Evolutionary conservation across 257 asterid species (phyloP).

Genomic region (Solanum virginianum): DNA sequence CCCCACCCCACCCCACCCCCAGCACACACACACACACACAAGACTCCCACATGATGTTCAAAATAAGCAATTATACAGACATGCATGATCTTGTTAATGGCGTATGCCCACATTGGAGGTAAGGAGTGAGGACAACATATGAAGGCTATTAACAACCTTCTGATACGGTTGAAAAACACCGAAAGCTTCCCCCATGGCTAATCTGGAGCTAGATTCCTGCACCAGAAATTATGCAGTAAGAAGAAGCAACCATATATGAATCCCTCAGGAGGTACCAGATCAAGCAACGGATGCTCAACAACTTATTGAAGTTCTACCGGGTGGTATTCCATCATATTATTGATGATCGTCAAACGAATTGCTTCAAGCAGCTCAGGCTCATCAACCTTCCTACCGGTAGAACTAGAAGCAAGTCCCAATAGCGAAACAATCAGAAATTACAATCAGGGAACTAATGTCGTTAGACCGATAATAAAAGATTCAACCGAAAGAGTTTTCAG

Average conservation of each 20-base stretch:
- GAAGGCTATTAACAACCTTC: slow-evolving; percentile 21
- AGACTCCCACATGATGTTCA: background rate
- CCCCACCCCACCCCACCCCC: no score
- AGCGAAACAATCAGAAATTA: background rate
- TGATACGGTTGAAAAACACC: slow-evolving; percentile 53
- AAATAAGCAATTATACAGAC: background rate
- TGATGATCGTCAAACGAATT: slow-evolving; percentile 94
- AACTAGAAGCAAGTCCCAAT: slow-evolving; percentile 23
- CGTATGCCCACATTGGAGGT: background rate
- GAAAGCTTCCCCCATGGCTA: slow-evolving; percentile 90
- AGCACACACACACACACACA: no score
- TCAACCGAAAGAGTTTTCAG: background rate
- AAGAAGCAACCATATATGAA: background rate
- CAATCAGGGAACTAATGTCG: background rate
- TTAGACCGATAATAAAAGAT: background rate
- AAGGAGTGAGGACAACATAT: background rate
- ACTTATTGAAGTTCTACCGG: slow-evolving; percentile 43
- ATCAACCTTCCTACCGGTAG: slow-evolving; percentile 81
- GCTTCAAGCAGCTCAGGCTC: slow-evolving; percentile 98
- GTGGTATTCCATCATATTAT: slow-evolving; percentile 80
- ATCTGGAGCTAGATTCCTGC: slow-evolving; percentile 83
- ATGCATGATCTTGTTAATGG: background rate
- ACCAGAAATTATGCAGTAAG: slow-evolving; percentile 4
- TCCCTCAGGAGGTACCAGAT: background rate
- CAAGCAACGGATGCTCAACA: background rate